Conservation (phyloP, 2,329 filamentous ascomycete genomes). For the Epichloe sp. region DNA sequence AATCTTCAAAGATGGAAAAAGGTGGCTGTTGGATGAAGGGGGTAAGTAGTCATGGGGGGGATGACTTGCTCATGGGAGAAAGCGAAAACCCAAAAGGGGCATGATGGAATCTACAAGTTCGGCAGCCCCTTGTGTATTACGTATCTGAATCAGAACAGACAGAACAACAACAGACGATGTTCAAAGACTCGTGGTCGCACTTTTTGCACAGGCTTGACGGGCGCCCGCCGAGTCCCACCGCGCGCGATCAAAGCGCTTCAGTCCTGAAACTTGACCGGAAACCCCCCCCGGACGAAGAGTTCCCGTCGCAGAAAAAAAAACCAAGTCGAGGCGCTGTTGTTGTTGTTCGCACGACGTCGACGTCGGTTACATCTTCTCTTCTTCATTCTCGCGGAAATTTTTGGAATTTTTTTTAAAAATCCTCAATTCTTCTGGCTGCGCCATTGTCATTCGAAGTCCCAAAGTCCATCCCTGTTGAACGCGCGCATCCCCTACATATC, state of each 20-base stretch:
- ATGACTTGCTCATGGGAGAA: no score
- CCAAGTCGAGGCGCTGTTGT: background rate
- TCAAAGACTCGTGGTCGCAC: no score
- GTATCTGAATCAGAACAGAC: no score
- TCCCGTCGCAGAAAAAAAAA: slow-evolving; percentile 4
- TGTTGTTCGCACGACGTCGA: background rate
- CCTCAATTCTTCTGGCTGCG: background rate
- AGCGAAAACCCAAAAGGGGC: no score
- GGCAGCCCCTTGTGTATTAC: no score
- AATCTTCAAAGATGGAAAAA: no score
- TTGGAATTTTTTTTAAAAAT: background rate
- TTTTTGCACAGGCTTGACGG: background rate
- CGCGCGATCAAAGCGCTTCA: background rate
- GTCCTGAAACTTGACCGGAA: slow-evolving; percentile 16
- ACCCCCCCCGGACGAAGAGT: slow-evolving; percentile 3
- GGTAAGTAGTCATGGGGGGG: no score
- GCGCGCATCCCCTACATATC: background rate
- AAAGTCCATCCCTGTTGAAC: background rate
- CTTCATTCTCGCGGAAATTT: slow-evolving; percentile 1
- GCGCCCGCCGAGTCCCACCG: background rate
- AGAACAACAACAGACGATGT: no score
- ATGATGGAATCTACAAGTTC: no score
- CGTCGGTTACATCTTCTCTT: background rate
- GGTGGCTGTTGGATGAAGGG: no score
- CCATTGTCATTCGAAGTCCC: background rate